These are phyloP conservation scores for Aspergillus awamori DNA, from an alignment of 2,329 filamentous ascomycete genomes.

Conservation along the genomic window DNA sequence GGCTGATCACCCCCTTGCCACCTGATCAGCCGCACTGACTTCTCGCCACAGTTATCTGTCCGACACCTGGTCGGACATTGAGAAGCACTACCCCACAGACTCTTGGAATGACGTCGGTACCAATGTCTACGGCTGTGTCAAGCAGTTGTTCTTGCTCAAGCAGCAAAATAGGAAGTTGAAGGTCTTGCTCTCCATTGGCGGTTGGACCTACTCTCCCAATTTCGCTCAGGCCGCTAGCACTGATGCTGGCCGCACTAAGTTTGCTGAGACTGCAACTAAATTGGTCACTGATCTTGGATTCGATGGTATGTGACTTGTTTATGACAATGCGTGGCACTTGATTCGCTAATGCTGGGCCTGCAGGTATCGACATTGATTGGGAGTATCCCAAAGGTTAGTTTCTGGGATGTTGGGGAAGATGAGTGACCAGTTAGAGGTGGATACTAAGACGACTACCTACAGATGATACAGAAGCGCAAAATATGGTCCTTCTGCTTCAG, in stretches of 20 bases:
- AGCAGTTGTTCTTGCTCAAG: slow-evolving; percentile 76
- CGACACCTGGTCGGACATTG: slow-evolving; percentile 68
- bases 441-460: slow-evolving; percentile 14
- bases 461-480: slow-evolving; percentile 48
- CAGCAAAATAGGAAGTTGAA: slow-evolving; percentile 75
- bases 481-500: slow-evolving; percentile 48
- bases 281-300: slow-evolving; percentile 81
- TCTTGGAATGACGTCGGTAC: slow-evolving; percentile 69
- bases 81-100: slow-evolving; percentile 71
- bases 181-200: slow-evolving; percentile 78
- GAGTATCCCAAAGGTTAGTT: slow-evolving; percentile 47
- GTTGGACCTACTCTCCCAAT: slow-evolving; percentile 78
- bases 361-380: slow-evolving; percentile 52
- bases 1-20: not conserved
- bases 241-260: slow-evolving; percentile 61
- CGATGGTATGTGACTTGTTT: slow-evolving; percentile 40
- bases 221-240: slow-evolving; percentile 71
- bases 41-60: slow-evolving; percentile 53
- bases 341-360: not conserved
- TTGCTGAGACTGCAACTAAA: slow-evolving; percentile 71
- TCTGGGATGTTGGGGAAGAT: not conserved
- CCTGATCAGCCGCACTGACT: slow-evolving; percentile 11
- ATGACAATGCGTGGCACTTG: not conserved
- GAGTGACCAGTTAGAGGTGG: not conserved
- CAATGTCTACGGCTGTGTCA: slow-evolving; percentile 75